Evolutionary conservation across 1,284 basidiomycete genomes (phyloP).

Genomic region (Fomitiporia mediterranea): DNA sequence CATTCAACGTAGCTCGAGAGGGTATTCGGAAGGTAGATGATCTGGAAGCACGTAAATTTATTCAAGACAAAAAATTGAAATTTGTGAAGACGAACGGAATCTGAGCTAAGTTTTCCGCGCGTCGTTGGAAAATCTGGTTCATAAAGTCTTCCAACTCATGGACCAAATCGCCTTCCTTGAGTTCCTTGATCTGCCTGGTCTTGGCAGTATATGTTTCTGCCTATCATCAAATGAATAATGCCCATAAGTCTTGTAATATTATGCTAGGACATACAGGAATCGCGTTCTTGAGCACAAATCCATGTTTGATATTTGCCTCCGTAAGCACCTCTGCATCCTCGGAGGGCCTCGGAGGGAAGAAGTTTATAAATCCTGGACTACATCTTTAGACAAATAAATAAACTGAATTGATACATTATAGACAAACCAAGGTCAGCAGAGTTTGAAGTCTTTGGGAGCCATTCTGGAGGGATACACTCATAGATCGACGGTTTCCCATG

Average conservation of each 20-base stretch:
- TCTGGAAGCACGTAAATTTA: constrained; percentile 35
- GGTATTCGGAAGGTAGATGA: constrained; percentile 79
- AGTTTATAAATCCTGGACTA: constrained; percentile 72
- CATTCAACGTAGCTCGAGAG: constrained; percentile 85
- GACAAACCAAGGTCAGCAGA: constrained; percentile 62
- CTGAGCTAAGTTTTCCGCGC: constrained; percentile 47
- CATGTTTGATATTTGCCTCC: constrained; percentile 73
- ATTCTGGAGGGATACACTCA: constrained; percentile 62
- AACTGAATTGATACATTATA: constrained; percentile 8
- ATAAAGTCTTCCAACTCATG: constrained; percentile 74
- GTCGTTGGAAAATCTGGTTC: constrained; percentile 70
- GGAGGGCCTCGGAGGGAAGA: constrained; percentile 76
- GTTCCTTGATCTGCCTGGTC: constrained; percentile 45
- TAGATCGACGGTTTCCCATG: constrained; percentile 47
- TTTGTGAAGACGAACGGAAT: constrained; percentile 51
- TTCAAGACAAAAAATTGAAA: background rate
- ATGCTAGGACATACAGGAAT: constrained; percentile 50
- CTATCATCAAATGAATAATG: constrained; percentile 31
- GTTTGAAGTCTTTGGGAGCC: constrained; percentile 62
- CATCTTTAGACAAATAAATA: constrained; percentile 12
- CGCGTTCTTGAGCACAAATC: constrained; percentile 56
- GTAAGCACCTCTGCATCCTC: constrained; percentile 86
- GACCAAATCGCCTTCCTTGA: constrained; percentile 52
- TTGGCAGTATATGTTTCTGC: constrained; percentile 65
- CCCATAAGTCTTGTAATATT: background rate